Percentiles rank a stretch among this genome's conserved stretches.
Evolutionary conservation across 2,329 filamentous ascomycete genomes (phyloP).

Genomic region (Colletotrichum sp.): DNA sequence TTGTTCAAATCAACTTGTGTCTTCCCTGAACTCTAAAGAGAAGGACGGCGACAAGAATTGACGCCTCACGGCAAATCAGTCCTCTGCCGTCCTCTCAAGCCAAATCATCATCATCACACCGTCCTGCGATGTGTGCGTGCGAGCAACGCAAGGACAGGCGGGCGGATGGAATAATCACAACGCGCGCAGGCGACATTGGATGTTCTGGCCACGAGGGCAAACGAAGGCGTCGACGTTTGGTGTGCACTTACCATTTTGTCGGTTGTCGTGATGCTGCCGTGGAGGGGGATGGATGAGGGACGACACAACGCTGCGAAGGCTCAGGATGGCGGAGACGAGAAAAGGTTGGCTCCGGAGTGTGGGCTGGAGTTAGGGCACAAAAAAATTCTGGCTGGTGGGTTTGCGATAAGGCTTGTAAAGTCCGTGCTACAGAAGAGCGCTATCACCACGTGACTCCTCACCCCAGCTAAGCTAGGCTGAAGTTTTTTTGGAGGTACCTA

Average conservation of each 20-base stretch:
- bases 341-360: not conserved
- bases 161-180: conserved; percentile 36
- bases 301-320: not conserved
- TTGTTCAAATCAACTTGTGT: conserved; percentile 77
- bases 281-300: not conserved
- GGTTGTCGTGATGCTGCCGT: conserved; percentile 20
- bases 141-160: conserved; percentile 37
- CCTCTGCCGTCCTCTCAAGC: conserved; percentile 58
- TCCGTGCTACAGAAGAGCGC: not conserved
- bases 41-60: conserved; percentile 26
- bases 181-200: conserved; percentile 24
- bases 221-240: not conserved
- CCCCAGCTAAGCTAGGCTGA: too few species aligned
- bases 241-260: conserved; percentile 20
- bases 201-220: not conserved
- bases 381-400: conserved; percentile 19
- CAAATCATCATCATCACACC: conserved; percentile 70
- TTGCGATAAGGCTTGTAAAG: not conserved
- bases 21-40: conserved; percentile 96
- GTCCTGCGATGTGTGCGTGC: conserved; percentile 47
- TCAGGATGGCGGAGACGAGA: not conserved
- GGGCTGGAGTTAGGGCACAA: conserved; percentile 19
- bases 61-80: not conserved
- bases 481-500: not conserved
- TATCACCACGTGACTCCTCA: not conserved